These are phyloP conservation scores for Fusarium sp. DNA, from an alignment of 2,329 filamentous ascomycete species.

Conservation along the genomic window DNA sequence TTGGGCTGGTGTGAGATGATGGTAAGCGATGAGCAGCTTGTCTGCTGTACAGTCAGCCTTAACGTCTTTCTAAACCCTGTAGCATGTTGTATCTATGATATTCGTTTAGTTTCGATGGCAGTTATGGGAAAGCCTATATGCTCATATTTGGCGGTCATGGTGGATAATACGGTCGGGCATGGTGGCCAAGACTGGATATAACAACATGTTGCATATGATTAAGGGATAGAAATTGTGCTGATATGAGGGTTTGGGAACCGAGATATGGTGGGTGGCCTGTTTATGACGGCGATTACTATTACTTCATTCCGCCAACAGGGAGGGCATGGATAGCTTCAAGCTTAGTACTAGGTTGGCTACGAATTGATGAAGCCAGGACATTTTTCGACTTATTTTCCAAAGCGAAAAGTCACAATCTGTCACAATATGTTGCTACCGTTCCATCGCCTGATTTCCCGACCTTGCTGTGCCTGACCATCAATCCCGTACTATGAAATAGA, in stretches of 20 bases:
- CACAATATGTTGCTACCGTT: background rate
- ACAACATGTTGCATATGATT: conserved; percentile 15
- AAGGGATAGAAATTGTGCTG: background rate
- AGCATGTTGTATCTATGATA: conserved; percentile 24
- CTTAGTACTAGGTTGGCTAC: background rate
- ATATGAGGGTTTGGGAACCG: conserved; percentile 3
- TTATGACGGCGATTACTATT: conserved; percentile 12
- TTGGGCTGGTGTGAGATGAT: conserved; percentile 61
- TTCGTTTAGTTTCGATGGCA: conserved; percentile 10
- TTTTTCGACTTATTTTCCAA: background rate
- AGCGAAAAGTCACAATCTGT: conserved; percentile 1
- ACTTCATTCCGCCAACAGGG: background rate
- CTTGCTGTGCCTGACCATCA: background rate
- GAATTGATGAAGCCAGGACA: conserved; percentile 11
- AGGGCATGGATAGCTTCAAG: background rate
- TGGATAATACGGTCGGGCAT: conserved; percentile 6
- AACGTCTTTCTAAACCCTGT: conserved; percentile 4
- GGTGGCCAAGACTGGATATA: conserved; percentile 20
- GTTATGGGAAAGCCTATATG: background rate
- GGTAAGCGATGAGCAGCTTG: background rate
- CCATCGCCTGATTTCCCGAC: background rate
- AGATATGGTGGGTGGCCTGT: conserved; percentile 20
- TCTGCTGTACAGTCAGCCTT: background rate
- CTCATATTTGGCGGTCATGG: background rate
- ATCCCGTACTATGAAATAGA: background rate